Conservation (phyloP, 225 moss, liverwort and hornwort species). For the Rhytidiadelphus loreus region DNA sequence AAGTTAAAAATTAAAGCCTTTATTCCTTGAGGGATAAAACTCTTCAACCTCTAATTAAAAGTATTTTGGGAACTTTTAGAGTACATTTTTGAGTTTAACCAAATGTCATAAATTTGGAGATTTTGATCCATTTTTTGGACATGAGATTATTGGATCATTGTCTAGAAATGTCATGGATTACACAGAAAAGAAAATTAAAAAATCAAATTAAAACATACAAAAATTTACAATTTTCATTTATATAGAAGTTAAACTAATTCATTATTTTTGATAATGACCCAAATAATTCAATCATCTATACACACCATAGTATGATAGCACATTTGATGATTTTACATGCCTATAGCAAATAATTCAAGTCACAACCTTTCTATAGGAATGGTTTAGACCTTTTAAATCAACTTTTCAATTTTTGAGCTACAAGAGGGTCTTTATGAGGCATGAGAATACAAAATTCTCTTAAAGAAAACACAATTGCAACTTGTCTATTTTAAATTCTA, state of each 20-base stretch:
- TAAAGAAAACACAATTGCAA: rapidly evolving
- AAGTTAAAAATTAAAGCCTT: background rate
- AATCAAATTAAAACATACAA: background rate
- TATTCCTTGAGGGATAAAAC: no score
- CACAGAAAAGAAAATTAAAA: rapidly evolving
- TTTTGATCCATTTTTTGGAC: no score
- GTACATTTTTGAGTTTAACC: background rate
- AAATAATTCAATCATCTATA: background rate
- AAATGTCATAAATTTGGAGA: background rate
- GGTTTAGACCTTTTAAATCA: background rate
- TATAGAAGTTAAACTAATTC: background rate
- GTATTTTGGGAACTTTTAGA: background rate
- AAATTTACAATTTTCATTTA: no score
- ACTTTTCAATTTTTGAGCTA: background rate
- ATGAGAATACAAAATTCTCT: rapidly evolving
- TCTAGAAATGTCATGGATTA: rapidly evolving
- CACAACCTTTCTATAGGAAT: rapidly evolving
- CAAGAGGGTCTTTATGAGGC: rapidly evolving
- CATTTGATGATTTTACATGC: background rate
- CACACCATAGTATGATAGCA: background rate
- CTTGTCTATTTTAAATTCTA: background rate
- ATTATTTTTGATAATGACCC: rapidly evolving
- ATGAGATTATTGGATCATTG: no score
- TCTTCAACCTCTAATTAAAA: background rate
- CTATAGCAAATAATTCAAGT: background rate